Evolutionary conservation across 352 stramenopile genomes (phyloP), one percentile per base, ranked within the genome.

Genomic region (Pythium scleroteichum): DNA sequence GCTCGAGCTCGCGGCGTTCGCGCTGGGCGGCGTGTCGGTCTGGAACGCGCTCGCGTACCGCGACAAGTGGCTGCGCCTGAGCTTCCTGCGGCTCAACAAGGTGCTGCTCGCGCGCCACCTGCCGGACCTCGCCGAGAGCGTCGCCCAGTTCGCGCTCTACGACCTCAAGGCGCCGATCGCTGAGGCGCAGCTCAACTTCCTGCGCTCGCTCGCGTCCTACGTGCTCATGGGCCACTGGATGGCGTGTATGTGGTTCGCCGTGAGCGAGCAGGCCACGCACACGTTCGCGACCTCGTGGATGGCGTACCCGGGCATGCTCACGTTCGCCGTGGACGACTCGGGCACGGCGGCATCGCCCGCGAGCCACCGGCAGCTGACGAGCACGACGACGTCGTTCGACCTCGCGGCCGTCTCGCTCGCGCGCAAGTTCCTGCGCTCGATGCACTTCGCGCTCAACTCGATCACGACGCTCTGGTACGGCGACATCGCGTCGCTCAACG

Each of bases 381-480:
- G 16, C 23, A 48, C 17, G 27, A 45, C 10, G 9, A 44, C 53
- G 3, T 40, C 63, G 0, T 50, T 73, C 20, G 42, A 75, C 20
- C 64, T 85, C 22, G 19, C 64, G 6, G 46, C 39, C 22, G 57
- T 90, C 9, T 65, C 71, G 14, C 50, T 88, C 0, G 62, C 29
- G 23, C 79, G 77, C 39, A 89, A 91, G 66, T 91, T 89, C 53
- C 48, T 86, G 10, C 76, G 82, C 4, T 79, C 79, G 3, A 69
- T 92, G 29, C 70, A 87, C 33, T 88, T 88, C 53, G 72, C 79
- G 0, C 55, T 89, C 13, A 72, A 76, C 16, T 88, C 79, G 1
- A 88, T 92, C 48, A 85, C 82, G 13, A 88, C 79, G 3, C 64
- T 90, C 3, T 92, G 79, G 41, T 88, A 90, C 38, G 82, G 74